Percentiles rank a stretch among this genome's conserved stretches.
Conservation (phyloP, 192 early-diverging fungal genomes). For the Funneliformis mosseae region DNA sequence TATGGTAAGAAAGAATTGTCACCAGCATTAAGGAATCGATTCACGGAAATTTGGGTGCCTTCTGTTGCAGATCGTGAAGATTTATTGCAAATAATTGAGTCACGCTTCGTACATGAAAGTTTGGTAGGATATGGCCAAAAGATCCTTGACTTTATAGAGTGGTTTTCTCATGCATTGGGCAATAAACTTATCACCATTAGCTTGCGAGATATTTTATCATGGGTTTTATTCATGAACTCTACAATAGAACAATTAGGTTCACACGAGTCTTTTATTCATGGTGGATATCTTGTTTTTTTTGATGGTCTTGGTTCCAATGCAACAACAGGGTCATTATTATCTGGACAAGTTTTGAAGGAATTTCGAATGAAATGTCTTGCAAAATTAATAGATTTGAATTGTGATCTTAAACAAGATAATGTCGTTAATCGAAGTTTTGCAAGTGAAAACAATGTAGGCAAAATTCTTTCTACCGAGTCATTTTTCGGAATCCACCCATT, state of each 20-base stretch:
- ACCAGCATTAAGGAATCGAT: constrained; percentile 95
- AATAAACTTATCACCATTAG: constrained; percentile 65
- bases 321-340: constrained; percentile 52
- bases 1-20: constrained; percentile 99
- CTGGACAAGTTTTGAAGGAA: constrained; percentile 50
- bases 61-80: constrained; percentile 80
- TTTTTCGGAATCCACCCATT: constrained; percentile 83
- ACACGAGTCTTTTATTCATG: constrained; percentile 72
- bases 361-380: constrained; percentile 52
- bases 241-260: constrained; percentile 53
- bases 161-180: constrained; percentile 66
- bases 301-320: constrained; percentile 91
- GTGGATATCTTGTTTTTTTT: constrained; percentile 87
- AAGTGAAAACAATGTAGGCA: constrained; percentile 7
- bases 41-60: constrained; percentile 98
- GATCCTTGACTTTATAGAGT: constrained; percentile 84
- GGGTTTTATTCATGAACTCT: constrained; percentile 82
- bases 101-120: constrained; percentile 48
- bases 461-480: constrained; percentile 23
- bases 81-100: constrained; percentile 63
- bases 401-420: constrained; percentile 43
- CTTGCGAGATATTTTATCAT: constrained; percentile 90
- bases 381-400: constrained; percentile 49
- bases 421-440: constrained; percentile 35
- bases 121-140: constrained; percentile 50